These are phyloP conservation scores for Carex scoparia DNA, from an alignment of 176 grass and related monocot genomes.

Conservation along the genomic window DNA sequence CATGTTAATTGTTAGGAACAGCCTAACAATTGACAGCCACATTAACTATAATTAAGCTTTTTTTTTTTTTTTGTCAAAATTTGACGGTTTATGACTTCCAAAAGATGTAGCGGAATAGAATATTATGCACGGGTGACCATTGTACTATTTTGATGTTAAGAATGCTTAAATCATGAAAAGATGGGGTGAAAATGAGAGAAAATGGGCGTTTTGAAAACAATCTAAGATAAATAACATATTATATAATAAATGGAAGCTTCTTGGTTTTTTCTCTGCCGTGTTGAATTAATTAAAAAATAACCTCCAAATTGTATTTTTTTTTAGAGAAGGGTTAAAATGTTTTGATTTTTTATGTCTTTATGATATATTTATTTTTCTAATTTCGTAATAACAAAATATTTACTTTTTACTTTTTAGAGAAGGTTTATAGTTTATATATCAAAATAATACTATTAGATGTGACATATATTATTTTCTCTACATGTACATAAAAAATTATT, in stretches of 20 bases:
- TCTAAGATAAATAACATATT: background rate
- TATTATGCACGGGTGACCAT: background rate
- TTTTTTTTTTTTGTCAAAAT: background rate
- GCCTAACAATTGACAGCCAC: background rate
- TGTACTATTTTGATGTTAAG: background rate
- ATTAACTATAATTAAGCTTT: background rate
- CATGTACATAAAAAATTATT: no score
- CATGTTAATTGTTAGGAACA: background rate
- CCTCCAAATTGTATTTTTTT: background rate
- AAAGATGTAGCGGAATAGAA: background rate
- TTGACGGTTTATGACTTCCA: background rate
- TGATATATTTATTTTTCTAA: no score
- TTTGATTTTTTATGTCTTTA: no score
- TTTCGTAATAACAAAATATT: no score
- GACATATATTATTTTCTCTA: no score
- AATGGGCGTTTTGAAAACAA: background rate
- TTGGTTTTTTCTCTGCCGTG: background rate
- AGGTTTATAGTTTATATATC: no score
- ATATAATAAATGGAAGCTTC: background rate
- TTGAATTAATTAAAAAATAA: background rate
- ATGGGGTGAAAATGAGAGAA: background rate
- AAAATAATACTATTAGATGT: no score
- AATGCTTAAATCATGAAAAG: slow-evolving; percentile 11
- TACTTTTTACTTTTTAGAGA: no score
- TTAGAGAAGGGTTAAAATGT: no score